A percentile compares a stretch with the other conserved stretches of the same genome.
Evolutionary conservation across 306 rosid genomes (phyloP).

Genomic region (Cercis canadensis): DNA sequence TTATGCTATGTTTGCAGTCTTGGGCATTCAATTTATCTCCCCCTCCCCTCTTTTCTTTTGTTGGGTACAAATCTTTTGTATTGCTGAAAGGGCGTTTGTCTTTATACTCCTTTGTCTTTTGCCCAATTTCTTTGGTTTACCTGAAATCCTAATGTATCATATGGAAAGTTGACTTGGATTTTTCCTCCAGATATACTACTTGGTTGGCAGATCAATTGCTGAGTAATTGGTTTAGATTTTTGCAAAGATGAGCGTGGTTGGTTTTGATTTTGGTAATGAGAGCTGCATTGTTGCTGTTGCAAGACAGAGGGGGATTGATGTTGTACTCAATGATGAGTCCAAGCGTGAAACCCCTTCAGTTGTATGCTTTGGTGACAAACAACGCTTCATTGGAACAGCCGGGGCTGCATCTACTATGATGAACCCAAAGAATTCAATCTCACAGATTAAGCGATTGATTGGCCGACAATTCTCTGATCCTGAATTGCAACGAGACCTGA

Average conservation of each 20-base stretch:
- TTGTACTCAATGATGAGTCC: conserved; percentile 94
- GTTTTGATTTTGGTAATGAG: conserved; percentile 96
- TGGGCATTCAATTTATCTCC: background rate
- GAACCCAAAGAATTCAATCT: conserved; percentile 89
- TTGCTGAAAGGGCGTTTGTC: background rate
- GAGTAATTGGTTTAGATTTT: conserved; percentile 1
- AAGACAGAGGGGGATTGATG: conserved; percentile 95
- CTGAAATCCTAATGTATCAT: background rate
- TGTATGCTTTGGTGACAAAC: conserved; percentile 97
- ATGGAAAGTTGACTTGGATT: background rate
- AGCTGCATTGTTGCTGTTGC: conserved; percentile 97
- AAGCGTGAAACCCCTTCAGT: conserved; percentile 94
- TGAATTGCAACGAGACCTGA: conserved; percentile 77
- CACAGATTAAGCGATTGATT: conserved; percentile 79
- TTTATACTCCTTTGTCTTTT: too few relatives aligned
- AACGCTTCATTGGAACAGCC: conserved; percentile 91
- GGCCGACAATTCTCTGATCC: conserved; percentile 83
- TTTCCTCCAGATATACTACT: background rate
- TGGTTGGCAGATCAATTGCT: conserved; percentile 10
- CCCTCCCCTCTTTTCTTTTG: too few relatives aligned
- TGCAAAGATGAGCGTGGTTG: conserved; percentile 90
- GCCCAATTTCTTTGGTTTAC: too few relatives aligned
- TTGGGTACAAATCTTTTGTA: background rate
- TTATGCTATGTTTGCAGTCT: background rate
- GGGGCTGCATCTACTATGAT: conserved; percentile 96